A percentile compares a stretch with the other conserved stretches of the same genome.
Evolutionary conservation across 176 grass and related monocot species (phyloP).

Genomic region (Cenchrus fungigraminus): DNA sequence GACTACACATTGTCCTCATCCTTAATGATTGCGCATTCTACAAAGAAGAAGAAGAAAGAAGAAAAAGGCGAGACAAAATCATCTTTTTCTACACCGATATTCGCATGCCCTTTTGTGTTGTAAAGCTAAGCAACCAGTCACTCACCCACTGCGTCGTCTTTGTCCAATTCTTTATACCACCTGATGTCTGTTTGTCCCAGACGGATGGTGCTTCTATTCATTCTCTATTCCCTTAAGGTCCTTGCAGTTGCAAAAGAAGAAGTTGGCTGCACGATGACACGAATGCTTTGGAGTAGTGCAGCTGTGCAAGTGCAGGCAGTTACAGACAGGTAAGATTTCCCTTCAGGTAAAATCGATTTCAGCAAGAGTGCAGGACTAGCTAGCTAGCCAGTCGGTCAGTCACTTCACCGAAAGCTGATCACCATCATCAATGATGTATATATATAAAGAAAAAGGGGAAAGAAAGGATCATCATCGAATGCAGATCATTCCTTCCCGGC

Average conservation of each 20-base stretch:
- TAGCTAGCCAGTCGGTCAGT: neutral
- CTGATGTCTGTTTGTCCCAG: neutral
- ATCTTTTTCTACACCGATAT: neutral
- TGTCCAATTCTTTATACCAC: neutral
- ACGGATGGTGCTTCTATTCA: neutral
- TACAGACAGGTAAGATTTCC: neutral
- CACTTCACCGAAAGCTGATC: constrained; percentile 31
- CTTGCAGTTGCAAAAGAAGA: neutral
- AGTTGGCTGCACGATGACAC: neutral
- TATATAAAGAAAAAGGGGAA: neutral
- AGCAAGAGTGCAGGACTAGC: neutral
- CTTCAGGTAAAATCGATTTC: neutral
- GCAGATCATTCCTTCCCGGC: neutral
- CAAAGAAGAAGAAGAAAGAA: neutral
- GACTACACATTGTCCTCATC: no score
- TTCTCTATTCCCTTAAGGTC: neutral
- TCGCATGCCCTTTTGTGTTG: constrained; percentile 6
- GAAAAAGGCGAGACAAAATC: neutral
- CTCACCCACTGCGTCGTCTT: neutral
- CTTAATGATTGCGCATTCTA: neutral
- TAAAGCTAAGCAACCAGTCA: neutral
- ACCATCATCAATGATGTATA: neutral
- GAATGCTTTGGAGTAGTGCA: constrained; percentile 17
- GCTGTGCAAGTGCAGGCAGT: neutral
- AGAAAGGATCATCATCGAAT: neutral